Percentiles rank a stretch among this genome's conserved stretches.
Evolutionary conservation across 2,329 filamentous ascomycete species (phyloP).

Genomic region (Fusarium lateritium): DNA sequence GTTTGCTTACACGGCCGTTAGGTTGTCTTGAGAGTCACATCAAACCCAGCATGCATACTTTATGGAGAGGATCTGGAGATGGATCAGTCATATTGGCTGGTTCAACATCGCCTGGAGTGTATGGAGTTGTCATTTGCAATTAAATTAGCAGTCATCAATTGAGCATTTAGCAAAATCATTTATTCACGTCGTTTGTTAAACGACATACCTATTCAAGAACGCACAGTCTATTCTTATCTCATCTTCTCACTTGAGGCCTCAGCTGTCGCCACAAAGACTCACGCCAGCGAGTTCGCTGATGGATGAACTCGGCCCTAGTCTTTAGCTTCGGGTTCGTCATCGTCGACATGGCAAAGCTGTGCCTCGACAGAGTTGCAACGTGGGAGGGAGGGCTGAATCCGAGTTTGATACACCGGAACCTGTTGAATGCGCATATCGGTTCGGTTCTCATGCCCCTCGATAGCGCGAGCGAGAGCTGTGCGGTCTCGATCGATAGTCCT

Average conservation of each 20-base stretch:
- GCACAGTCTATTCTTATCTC: background rate
- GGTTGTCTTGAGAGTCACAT: conserved; percentile 24
- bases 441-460: background rate
- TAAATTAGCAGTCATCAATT: conserved; percentile 36
- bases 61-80: conserved; percentile 28
- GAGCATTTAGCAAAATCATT: conserved; percentile 22
- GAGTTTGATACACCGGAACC: background rate
- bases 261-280: background rate
- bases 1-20: conserved; percentile 34
- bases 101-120: conserved; percentile 26
- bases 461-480: background rate
- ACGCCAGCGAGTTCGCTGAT: background rate
- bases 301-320: background rate
- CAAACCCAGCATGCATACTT: conserved; percentile 35
- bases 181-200: conserved; percentile 20
- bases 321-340: background rate
- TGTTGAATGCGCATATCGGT: background rate
- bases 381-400: background rate
- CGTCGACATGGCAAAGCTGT: conserved; percentile 1
- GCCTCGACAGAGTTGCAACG: background rate
- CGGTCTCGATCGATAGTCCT: background rate
- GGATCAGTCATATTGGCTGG: conserved; percentile 13
- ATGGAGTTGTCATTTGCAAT: conserved; percentile 33
- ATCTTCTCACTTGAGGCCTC: background rate
- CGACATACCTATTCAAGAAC: background rate